phyloP scores from a whole-genome alignment of 2,329 filamentous ascomycete genomes.

The Fusarium torulosum region DNA sequence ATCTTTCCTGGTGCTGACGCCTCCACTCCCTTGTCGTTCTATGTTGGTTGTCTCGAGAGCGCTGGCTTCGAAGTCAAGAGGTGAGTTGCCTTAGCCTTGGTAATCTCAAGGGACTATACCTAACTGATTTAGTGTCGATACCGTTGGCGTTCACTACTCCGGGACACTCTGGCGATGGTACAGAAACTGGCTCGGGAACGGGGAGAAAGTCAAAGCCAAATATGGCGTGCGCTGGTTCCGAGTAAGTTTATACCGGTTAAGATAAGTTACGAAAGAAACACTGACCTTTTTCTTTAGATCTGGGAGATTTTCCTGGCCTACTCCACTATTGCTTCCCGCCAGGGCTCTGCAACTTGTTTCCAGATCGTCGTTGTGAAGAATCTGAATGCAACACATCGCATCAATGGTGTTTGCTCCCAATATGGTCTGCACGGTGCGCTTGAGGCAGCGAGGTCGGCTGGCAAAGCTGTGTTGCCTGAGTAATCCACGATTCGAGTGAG shows the following conservation, averaged over 20 bases:
- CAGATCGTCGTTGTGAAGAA: slow-evolving; percentile 92
- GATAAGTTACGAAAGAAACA: rapidly evolving
- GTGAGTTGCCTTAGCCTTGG: slow-evolving; percentile 22
- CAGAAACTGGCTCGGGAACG: slow-evolving; percentile 94
- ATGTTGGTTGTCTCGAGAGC: slow-evolving; percentile 83
- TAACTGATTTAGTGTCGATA: slow-evolving; percentile 71
- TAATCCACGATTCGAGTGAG: background rate
- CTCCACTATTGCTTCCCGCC: slow-evolving; percentile 85
- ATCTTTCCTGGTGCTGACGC: slow-evolving; percentile 96
- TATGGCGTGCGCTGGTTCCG: slow-evolving; percentile 94
- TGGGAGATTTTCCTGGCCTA: slow-evolving; percentile 94
- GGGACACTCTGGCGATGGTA: slow-evolving; percentile 97
- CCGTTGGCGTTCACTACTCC: slow-evolving; percentile 93
- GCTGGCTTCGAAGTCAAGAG: slow-evolving; percentile 77
- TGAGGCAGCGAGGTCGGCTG: slow-evolving; percentile 49
- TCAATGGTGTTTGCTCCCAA: slow-evolving; percentile 79
- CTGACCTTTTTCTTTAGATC: slow-evolving; percentile 67
- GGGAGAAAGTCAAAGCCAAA: slow-evolving; percentile 89
- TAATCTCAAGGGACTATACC: rapidly evolving
- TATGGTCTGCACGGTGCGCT: slow-evolving; percentile 75
- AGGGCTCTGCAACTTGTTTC: slow-evolving; percentile 87
- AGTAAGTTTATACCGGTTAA: slow-evolving; percentile 63
- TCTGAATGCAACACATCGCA: slow-evolving; percentile 85
- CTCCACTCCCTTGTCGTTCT: slow-evolving; percentile 87
- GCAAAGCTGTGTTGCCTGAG: slow-evolving; percentile 42